Evolutionary conservation across 306 rosid species (phyloP).

Genomic region (Quercus alba): DNA sequence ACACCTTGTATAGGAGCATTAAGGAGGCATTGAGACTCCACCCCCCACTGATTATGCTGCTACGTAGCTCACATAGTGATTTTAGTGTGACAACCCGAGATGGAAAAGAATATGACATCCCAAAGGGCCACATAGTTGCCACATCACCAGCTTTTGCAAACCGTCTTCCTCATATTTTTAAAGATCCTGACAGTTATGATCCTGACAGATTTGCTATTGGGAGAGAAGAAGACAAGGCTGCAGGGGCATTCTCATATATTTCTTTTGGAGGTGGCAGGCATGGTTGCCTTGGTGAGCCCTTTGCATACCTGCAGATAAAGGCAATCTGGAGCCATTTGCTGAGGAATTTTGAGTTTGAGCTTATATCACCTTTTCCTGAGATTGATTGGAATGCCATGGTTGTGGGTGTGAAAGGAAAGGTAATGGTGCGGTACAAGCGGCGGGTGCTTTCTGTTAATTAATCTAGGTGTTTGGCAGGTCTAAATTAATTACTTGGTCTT

Average conservation of each 20-base stretch:
- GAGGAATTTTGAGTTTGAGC: conserved; percentile 90
- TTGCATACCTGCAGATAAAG: conserved; percentile 93
- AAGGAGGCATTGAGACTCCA: conserved; percentile 98
- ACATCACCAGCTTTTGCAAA: conserved; percentile 94
- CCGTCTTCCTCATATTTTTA: conserved; percentile 68
- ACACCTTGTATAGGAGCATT: conserved; percentile 70
- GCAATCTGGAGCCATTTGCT: conserved; percentile 93
- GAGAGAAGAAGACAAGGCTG: conserved; percentile 90
- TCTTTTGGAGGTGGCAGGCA: conserved; percentile 98
- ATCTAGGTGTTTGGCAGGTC: neutral
- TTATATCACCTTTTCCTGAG: conserved; percentile 86
- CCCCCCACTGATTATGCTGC: conserved; percentile 87
- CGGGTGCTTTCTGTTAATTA: conserved; percentile 53
- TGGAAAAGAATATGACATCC: conserved; percentile 81
- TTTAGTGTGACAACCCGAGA: conserved; percentile 72
- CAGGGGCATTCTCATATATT: conserved; percentile 86
- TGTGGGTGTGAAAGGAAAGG: conserved; percentile 93
- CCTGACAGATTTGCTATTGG: conserved; percentile 74
- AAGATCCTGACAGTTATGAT: conserved; percentile 77
- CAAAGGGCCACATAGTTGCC: conserved; percentile 93
- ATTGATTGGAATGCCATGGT: conserved; percentile 99
- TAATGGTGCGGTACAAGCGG: conserved; percentile 89
- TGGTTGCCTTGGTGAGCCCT: conserved; percentile 98
- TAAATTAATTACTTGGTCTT: neutral
- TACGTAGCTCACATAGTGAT: conserved; percentile 81